Percentiles rank a stretch among this genome's conserved stretches.
Conservation (phyloP, 345 rosid species). For the rapeseed (Brassica napus) region Da-Ae NC_063446.1:5960501-5961000, state of each 20-base stretch:
- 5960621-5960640: constrained; percentile 43
- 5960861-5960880: constrained; percentile 39
- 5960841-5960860: constrained; percentile 33
- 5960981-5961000: constrained; percentile 45
- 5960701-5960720: constrained; percentile 47
- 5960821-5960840: constrained; percentile 37
- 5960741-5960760: constrained; percentile 36
- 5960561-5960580: constrained; percentile 31
- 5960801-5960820: constrained; percentile 25
- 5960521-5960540: constrained; percentile 31
- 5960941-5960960: constrained; percentile 42
- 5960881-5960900: constrained; percentile 41
- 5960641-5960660: constrained; percentile 50
- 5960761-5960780: constrained; percentile 27
- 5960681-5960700: constrained; percentile 41
- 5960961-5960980: constrained; percentile 20
- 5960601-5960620: constrained; percentile 43
- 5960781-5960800: constrained; percentile 33
- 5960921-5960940: constrained; percentile 42
- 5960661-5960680: constrained; percentile 33
- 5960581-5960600: constrained; percentile 39
- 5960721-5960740: constrained; percentile 42
- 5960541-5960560: constrained; percentile 23
- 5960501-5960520: constrained; percentile 46
- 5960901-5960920: constrained; percentile 38